Conservation (phyloP, 495 filamentous ascomycete species). For the Cudoniella acicularis region DNA sequence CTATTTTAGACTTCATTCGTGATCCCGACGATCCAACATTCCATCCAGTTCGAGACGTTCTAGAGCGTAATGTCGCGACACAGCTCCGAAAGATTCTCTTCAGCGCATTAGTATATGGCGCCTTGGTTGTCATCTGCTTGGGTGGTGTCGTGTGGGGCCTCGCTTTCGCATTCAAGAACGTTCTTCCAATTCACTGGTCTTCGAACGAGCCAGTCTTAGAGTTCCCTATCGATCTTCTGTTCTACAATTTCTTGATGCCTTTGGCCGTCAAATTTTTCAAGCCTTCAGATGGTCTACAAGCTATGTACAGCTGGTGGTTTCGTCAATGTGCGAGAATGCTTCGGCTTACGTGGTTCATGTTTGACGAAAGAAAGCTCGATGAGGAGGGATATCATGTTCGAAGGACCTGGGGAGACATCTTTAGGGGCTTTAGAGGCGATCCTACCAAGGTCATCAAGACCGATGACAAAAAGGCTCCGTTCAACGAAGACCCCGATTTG, state of each 20-base stretch:
- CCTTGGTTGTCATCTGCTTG: conserved; percentile 85
- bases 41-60: conserved; percentile 93
- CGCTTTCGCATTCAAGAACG: conserved; percentile 54
- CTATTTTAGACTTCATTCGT: conserved; percentile 83
- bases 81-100: conserved; percentile 96
- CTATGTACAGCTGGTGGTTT: conserved; percentile 96
- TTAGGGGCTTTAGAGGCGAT: conserved; percentile 46
- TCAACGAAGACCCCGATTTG: conserved; percentile 21
- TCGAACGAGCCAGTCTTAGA: conserved; percentile 87
- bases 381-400: conserved; percentile 72
- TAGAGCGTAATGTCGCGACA: conserved; percentile 87
- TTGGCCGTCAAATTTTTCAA: conserved; percentile 75
- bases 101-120: conserved; percentile 92
- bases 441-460: conserved; percentile 29
- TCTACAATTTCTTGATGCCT: conserved; percentile 95
- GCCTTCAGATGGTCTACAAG: conserved; percentile 77
- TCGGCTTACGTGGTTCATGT: conserved; percentile 86
- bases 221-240: conserved; percentile 89
- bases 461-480: conserved; percentile 40
- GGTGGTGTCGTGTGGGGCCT: conserved; percentile 97
- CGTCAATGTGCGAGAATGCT: conserved; percentile 75
- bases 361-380: conserved; percentile 73
- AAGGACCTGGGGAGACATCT: conserved; percentile 48
- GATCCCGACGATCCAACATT: conserved; percentile 98
- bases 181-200: conserved; percentile 90